Conservation (phyloP, 352 stramenopile species). For the Plasmopara halstedii region DNA sequence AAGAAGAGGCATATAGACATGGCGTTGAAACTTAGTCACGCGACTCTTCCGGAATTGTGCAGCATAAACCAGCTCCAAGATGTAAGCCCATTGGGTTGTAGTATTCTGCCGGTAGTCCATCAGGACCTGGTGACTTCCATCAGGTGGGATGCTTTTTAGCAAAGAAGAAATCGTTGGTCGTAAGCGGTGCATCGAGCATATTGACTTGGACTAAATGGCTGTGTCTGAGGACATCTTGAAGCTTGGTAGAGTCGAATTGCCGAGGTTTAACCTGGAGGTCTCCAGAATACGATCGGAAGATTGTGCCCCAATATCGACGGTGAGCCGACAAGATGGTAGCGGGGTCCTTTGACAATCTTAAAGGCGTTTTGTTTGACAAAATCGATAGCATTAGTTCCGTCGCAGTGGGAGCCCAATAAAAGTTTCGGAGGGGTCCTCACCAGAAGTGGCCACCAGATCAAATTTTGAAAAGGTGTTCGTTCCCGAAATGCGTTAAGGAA, state of each 20-base stretch:
- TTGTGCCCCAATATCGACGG: conserved; percentile 2
- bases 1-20: background rate
- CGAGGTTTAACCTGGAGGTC: background rate
- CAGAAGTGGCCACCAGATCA: conserved; percentile 1
- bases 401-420: background rate
- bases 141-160: background rate
- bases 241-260: background rate
- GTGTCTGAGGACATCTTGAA: background rate
- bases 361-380: conserved; percentile 1
- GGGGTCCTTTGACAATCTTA: background rate
- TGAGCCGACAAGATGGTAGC: background rate
- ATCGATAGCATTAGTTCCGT: background rate
- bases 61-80: background rate
- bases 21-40: background rate
- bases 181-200: background rate
- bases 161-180: background rate
- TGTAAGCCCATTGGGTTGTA: background rate
- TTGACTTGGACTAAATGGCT: background rate
- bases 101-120: background rate
- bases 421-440: background rate
- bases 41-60: background rate
- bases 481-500: background rate
- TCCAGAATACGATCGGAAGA: conserved; percentile 1
- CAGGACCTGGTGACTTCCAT: background rate
- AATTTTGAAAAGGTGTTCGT: conserved; percentile 5